phyloP scores from a whole-genome alignment of 73 alveolate genomes.

The Uronychia binucleata region DNA sequence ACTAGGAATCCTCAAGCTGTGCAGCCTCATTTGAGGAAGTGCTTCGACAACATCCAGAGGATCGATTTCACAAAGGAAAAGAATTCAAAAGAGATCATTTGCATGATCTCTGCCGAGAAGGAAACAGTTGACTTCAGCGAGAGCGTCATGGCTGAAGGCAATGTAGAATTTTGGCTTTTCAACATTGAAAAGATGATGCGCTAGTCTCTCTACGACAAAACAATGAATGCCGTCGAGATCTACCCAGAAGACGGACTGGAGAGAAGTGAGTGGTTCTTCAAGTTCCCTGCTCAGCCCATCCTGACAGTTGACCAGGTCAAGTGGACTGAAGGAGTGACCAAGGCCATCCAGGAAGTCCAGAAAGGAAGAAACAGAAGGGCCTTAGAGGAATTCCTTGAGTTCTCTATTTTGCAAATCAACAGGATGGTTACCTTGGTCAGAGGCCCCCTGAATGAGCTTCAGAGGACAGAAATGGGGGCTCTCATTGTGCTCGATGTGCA shows the following conservation, averaged over 20 bases:
- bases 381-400: conserved; percentile 89
- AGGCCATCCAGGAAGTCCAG: conserved; percentile 87
- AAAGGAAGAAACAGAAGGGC: conserved; percentile 92
- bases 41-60: conserved; percentile 98
- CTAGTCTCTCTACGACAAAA: conserved; percentile 92
- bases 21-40: conserved; percentile 97
- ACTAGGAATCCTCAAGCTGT: conserved; percentile 98
- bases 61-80: conserved; percentile 92
- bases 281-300: conserved; percentile 95
- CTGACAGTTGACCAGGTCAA: conserved; percentile 94
- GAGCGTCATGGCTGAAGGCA: conserved; percentile 95
- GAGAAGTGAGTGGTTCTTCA: conserved; percentile 96
- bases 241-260: conserved; percentile 95
- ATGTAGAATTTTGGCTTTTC: conserved; percentile 98
- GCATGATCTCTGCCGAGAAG: conserved; percentile 94
- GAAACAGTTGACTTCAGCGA: conserved; percentile 92
- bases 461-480: conserved; percentile 97
- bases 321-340: conserved; percentile 98
- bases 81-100: conserved; percentile 90
- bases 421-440: conserved; percentile 95
- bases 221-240: conserved; percentile 84
- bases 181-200: conserved; percentile 96
- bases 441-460: conserved; percentile 85
- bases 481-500: conserved; percentile 98
- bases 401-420: conserved; percentile 67